Evolutionary conservation across 2,329 filamentous ascomycete species (phyloP), one percentile per base, ranked within the genome.

Genomic region (Blastomyces silverae): DNA sequence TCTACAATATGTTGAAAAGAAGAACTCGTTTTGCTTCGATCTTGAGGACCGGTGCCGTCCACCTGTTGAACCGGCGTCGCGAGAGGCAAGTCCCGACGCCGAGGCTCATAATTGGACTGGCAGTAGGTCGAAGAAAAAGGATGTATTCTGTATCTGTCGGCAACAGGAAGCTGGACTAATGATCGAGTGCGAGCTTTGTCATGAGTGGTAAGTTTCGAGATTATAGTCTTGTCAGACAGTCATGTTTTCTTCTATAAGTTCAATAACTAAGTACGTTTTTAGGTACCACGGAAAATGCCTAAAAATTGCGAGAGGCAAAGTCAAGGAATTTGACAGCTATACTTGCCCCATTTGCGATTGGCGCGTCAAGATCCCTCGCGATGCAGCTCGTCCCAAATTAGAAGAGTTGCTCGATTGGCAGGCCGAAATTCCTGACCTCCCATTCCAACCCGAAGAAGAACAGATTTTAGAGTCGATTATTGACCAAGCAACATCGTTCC

Each of bases 221-320:
- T 53, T 39, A 39, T 39, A 39, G 8, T 13, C 25, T 6, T 31
- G 0, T 25, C 25, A 31, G 50, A 53, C 1, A 1, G 25, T 8
- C 20, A 8, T 50, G 25, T 25, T 48, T 11, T 46, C 60, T 57
- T 52, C 22, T 44, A 62, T 15, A 25, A 55, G 56, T 52, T 56
- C 17, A 34, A 65, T 44, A 46, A 61, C 71, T 80, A 72, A 79
- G 64, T 62, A 52, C 22, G 25, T 7, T 60, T 34, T 10, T 67
- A 92, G 89, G 90, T 99, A 99, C 73, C 94, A 99, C 72, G 93
- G 94, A 66, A 97, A 97, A 77, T 99, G 94, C 72, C 82, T 99
- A 48, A 99, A 99, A 80, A 97, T 99, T 73, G 94, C 94, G 2
- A 87, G 94, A 61, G 94, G 94, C 62, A 99, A 97, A 74, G 91